Evolutionary conservation across 2,329 filamentous ascomycete genomes (phyloP), one percentile per base, ranked within the genome.

Genomic region (Penicillium italicum): DNA sequence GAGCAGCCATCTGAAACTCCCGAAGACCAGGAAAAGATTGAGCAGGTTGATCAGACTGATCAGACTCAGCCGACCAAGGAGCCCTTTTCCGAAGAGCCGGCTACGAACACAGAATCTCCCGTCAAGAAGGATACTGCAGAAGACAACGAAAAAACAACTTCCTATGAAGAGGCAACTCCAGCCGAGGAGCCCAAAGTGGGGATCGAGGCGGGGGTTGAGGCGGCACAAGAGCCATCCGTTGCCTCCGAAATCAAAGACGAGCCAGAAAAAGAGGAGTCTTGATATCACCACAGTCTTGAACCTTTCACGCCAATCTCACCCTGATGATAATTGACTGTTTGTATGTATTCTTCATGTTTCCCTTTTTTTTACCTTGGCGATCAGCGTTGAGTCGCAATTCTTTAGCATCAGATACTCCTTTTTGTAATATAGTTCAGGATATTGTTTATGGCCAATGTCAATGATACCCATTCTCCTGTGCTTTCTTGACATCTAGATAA

Each of bases 391-490:
- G 33, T 33, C 16, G 34, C 47, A 40, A 28, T 22, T 45, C n/a
- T 28, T 38, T 38, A 22, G 7, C 26, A 18, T 9, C 28, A 24
- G 44, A 58, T 52, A 58, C 52, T 49, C 50, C 50, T 61, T 56
- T 48, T 57, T 60, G 59, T 62, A 62, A 65, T 63, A 62, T 65
- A 64, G 58, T 57, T 56, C 50, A 62, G 58, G 60, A 60, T 55
- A 42, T 55, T 62, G 50, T 52, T 62, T 52, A 62, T 64, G 60
- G 54, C 49, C 60, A 65, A 64, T 65, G 57, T 62, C 55, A 63
- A 63, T 64, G 62, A 65, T 65, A 65, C 62, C 63, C 63, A 60
- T 63, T 57, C 33, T 53, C 50, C 49, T 59, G 54, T 34, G 30
- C 37, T 45, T 44, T 22, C 22, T 45, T 4, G 8, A 37, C n/a